Base-by-base conservation (phyloP, 2,329 filamentous ascomycete genomes). In the Stagonosporopsis rhizophila region DNA sequence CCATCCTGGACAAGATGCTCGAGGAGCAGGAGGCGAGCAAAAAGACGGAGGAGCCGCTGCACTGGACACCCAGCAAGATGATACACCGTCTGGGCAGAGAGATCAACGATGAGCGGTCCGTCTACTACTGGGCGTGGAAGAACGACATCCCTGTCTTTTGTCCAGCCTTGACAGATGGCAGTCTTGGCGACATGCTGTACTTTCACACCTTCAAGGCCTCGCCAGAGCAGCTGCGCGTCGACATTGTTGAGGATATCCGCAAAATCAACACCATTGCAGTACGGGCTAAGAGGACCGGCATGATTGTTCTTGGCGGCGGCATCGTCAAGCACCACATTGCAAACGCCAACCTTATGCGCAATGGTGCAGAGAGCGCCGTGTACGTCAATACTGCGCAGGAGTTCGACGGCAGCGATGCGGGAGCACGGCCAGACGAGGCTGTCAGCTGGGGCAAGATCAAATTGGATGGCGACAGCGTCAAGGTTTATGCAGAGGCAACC, bases 401-500 rank as follows among this genome's bases (percentile, higher is more conserved):
- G 75, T 99, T 97, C 73, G 95, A 99, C 74, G 95, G 95, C 2
- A 97, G 92, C 68, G 95, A 99, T 79, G 94, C 95, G 0, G 95
- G 95, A 1, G 95, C 95, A 3, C 83, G 95, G 52, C 95, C 95
- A 4, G 95, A 99, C 70, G 95, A 99, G 79, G 95, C 95, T 5
- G 91, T 99, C 15, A 97, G 93, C 60, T 99, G 95, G 95, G 95
- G 95, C 3, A 99, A 99, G 82, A 97, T 99, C 77, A 97, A 96
- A 77, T 82, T 88, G 38, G 90, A 89, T 48, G 95, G 89, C 1
- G 89, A 95, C 61, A 90, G 88, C 67, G 93, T 98, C 53, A 99
- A 98, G 87, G 84, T 88, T 5, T 88, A 87, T 67, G 86, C 85
- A 15, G 87, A 89, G 73, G 87, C 87, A 2, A 89, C 87, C 0